Evolutionary conservation across 2,329 filamentous ascomycete genomes (phyloP).

Genomic region (Pyrenochaeta sp.): DNA sequence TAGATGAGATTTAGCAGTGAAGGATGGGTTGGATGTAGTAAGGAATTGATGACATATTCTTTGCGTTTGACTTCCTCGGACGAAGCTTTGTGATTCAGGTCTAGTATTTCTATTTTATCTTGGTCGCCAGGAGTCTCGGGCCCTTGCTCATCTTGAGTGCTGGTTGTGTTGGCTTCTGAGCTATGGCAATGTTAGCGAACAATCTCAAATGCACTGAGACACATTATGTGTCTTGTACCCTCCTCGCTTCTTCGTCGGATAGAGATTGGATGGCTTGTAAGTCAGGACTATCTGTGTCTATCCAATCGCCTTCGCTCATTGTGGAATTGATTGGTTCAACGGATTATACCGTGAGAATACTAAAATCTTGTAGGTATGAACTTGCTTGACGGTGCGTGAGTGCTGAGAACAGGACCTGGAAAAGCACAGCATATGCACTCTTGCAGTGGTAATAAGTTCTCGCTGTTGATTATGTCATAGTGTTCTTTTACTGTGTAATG

Average conservation of each 20-base stretch:
- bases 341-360: neutral
- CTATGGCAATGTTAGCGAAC: neutral
- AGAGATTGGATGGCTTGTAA: neutral
- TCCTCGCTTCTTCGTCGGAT: neutral
- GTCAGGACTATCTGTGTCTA: neutral
- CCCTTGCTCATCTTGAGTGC: neutral
- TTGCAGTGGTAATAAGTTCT: neutral
- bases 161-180: neutral
- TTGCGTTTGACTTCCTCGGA: conserved; percentile 8
- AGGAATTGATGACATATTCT: conserved; percentile 4
- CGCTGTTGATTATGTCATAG: neutral
- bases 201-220: too few species aligned
- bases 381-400: neutral
- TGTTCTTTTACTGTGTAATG: neutral
- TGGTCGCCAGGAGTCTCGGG: neutral
- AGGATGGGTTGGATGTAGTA: neutral
- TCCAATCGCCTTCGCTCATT: neutral
- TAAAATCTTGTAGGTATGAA: neutral
- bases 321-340: neutral
- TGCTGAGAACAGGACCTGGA: neutral
- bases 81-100: neutral
- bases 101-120: neutral
- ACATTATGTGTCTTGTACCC: neutral
- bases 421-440: neutral
- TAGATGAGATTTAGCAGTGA: neutral